Base-by-base conservation (phyloP, 1,284 basidiomycete genomes). In the Ustanciosporium gigantosporum region DNA sequence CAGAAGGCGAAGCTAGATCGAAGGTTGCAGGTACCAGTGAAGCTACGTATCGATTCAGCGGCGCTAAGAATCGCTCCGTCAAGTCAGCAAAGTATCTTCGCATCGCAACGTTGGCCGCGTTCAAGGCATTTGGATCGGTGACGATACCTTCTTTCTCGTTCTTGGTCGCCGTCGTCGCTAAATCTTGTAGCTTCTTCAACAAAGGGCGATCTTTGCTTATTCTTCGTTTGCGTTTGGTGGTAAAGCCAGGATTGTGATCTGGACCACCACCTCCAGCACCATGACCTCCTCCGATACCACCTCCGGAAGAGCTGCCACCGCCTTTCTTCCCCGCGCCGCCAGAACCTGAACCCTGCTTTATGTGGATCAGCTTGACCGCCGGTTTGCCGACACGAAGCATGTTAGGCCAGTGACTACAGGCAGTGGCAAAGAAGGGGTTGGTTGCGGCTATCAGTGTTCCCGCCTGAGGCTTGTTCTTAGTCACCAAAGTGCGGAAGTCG, bases 361-460 rank as follows among this genome's bases (percentile, higher is more conserved):
- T 50, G 13, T 24, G 31, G 25, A 51, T 52, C 22, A 64, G 16
- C 59, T 67, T 66, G 2, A 61, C 59, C 31, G 61, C 61, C 25
- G 61, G 50, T 23, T 55, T 80, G 51, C 86, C 88, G 22, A 92
- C 80, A 1, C 78, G 69, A 32, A 84, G 75, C 45, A 90, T 81
- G 78, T 98, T 91, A 2, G 92, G 91, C 91, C 93, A 97, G 79
- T 95, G 90, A 5, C 84, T 82, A 65, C 91, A 94, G 1, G 87
- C 86, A 56, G 87, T 88, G 56, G 89, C 86, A 65, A 97, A 91
- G 73, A 94, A 89, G 0, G 94, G 94, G 71, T 97, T 98, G 7
- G 94, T 97, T 1, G 93, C 90, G 8, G 94, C 92, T 1, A 97
- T 80, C 1, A 97, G 76, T 0, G 91, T 80, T 0, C 93, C 94